Conservation (phyloP, 2,329 filamentous ascomycete genomes). For the Cryphonectria radicalis region DNA sequence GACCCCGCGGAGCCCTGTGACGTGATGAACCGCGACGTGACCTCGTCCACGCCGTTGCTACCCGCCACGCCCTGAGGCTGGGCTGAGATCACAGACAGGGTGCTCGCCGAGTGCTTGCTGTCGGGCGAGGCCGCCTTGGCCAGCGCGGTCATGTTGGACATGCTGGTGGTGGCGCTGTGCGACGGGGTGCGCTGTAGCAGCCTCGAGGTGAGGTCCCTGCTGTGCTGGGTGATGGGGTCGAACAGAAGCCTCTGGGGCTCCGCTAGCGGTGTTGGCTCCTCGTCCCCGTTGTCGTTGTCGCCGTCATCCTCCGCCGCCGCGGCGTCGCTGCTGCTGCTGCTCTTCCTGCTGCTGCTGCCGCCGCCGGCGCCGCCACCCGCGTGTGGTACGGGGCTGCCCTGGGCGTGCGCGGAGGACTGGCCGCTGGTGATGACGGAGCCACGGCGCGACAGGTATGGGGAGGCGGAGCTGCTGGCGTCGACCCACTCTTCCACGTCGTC, state of each 20-base stretch:
- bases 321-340: neutral
- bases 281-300: conserved; percentile 21
- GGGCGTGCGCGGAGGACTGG: conserved; percentile 50
- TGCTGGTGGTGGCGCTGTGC: conserved; percentile 64
- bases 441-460: conserved; percentile 58
- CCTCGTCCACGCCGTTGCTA: conserved; percentile 49
- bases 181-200: conserved; percentile 68
- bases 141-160: conserved; percentile 63
- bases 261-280: conserved; percentile 30
- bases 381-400: conserved; percentile 27
- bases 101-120: conserved; percentile 32
- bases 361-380: conserved; percentile 14
- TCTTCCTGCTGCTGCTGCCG: conserved; percentile 27
- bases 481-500: conserved; percentile 65
- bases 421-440: conserved; percentile 55
- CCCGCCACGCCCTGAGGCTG: conserved; percentile 38
- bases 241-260: conserved; percentile 34
- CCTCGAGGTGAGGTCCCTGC: conserved; percentile 69
- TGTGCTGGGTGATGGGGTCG: conserved; percentile 55
- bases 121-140: conserved; percentile 47
- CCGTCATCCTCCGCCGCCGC: conserved; percentile 31
- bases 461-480: conserved; percentile 67
- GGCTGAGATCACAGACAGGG: conserved; percentile 42
- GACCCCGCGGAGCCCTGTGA: conserved; percentile 50
- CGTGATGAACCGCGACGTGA: conserved; percentile 65